These are phyloP conservation scores for Volvox carteri DNA, from an alignment of 163 green algal genomes.

Conservation along the genomic window DNA sequence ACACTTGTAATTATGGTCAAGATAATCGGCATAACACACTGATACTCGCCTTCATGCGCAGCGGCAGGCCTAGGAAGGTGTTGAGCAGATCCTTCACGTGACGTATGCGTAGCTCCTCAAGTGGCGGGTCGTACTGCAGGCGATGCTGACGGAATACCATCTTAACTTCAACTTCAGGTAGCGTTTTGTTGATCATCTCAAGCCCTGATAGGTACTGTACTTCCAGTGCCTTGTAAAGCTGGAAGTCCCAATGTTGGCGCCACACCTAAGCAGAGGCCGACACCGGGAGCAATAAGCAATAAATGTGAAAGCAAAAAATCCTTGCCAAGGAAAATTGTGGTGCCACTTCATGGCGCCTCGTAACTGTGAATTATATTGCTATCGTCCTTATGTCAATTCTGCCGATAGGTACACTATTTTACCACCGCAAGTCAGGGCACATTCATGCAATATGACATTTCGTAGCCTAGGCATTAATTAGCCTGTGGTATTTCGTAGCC, in stretches of 20 bases:
- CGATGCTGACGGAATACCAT: slow-evolving; percentile 75
- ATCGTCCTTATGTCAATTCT: too few species aligned
- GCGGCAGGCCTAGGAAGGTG: slow-evolving; percentile 78
- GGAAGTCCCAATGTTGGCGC: slow-evolving; percentile 90
- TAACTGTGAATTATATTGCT: too few species aligned
- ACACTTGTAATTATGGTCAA: too few species aligned
- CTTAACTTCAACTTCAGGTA: slow-evolving; percentile 74
- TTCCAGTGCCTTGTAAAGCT: slow-evolving; percentile 85
- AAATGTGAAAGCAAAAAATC: too few species aligned
- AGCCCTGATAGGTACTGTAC: slow-evolving; percentile 82
- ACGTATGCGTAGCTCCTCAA: slow-evolving; percentile 84
- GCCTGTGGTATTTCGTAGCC: too few species aligned
- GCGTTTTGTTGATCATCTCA: slow-evolving; percentile 79
- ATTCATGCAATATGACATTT: too few species aligned
- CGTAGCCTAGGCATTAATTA: too few species aligned
- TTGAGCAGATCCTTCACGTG: slow-evolving; percentile 82
- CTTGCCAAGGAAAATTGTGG: too few species aligned
- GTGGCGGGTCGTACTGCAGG: slow-evolving; percentile 81
- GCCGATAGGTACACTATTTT: too few species aligned
- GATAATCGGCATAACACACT: too few species aligned
- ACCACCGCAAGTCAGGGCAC: too few species aligned
- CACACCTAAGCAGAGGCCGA: slow-evolving; percentile 68
- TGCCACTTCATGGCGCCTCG: too few species aligned
- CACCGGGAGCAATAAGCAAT: background rate
- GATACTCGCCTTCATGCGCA: slow-evolving; percentile 72